Base-by-base conservation (phyloP, 257 asterid species). In the Solanum arcanum region DNA sequence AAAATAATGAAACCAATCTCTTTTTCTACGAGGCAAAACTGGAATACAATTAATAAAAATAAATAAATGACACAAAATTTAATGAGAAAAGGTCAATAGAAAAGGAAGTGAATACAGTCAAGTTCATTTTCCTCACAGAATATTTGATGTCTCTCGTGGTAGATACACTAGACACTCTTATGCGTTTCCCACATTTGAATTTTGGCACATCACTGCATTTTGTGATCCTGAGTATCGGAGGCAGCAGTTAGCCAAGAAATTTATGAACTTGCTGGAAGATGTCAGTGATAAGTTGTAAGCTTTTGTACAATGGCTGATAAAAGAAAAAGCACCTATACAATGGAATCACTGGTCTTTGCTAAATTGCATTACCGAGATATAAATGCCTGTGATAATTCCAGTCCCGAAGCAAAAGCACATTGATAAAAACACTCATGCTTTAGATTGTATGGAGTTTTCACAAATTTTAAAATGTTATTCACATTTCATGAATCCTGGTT, bases 141-240 rank as follows among this genome's bases (percentile, higher is more conserved):
- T 62, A 23, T 23, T 62, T 62, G 31, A 62, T 62, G 64, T 62
- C 70, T n/a, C 31, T 62, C 27, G 1, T 29, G 70, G 29, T 62
- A 14, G 70, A 62, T 62, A 62, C 70, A 62, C 70, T 23, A 62
- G 70, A 23, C 70, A 62, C 70, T n/a, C 11, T 62, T 62, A 62
- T 23, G 70, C 70, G n/a, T 62, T 62, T 62, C 70, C 70, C 31
- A 62, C 16, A 12, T 62, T 98, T 66, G 99, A 97, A 91, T 96
- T 98, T 73, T 97, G 99, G 99, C 99, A 95, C 88, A 99, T 97
- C 88, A 95, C 85, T 81, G 99, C 99, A 88, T 96, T 96, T 6
- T 42, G 98, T 96, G 66, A 94, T 84, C 96, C 99, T 83, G 99
- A 96, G 88, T 97, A 47, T 84, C 96, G 98, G 76, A 92, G 99